These are phyloP conservation scores for Talaromyces nanjingensis DNA, from an alignment of 495 filamentous ascomycete genomes.

Conservation along the genomic window DNA sequence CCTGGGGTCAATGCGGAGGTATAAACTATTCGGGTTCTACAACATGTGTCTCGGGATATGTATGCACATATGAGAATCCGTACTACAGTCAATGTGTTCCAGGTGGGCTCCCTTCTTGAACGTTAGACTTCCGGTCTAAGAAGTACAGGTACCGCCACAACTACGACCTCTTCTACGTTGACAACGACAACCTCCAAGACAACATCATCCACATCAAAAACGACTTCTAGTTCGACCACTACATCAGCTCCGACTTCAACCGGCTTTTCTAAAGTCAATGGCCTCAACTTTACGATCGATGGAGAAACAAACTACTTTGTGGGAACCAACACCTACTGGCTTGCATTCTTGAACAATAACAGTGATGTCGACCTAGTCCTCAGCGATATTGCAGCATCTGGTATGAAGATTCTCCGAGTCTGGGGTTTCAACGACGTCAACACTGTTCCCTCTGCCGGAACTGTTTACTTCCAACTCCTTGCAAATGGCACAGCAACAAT, in stretches of 20 bases:
- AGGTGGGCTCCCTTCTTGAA: neutral
- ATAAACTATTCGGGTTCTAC: neutral
- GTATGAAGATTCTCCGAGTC: constrained; percentile 55
- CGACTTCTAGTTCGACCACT: neutral
- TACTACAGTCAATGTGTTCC: constrained; percentile 2
- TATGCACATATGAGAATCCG: neutral
- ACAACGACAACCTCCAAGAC: neutral
- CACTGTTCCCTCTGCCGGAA: constrained; percentile 26
- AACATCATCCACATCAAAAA: neutral
- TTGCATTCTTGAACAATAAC: constrained; percentile 52
- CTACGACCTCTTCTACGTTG: neutral
- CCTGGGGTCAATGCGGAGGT: neutral
- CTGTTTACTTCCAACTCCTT: constrained; percentile 51
- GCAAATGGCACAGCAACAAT: constrained; percentile 43
- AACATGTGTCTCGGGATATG: neutral
- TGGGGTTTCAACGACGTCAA: constrained; percentile 63
- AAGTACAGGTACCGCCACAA: neutral
- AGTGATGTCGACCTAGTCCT: constrained; percentile 48
- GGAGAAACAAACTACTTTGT: constrained; percentile 36
- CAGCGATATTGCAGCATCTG: constrained; percentile 38
- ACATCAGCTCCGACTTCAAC: neutral
- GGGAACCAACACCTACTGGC: constrained; percentile 65
- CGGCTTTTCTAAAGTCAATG: constrained; percentile 3
- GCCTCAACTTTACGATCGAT: constrained; percentile 15
- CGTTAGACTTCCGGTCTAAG: neutral